Evolutionary conservation across 768 basidiomycete species (phyloP).

Genomic region (Fistulinella prunicolor): DNA sequence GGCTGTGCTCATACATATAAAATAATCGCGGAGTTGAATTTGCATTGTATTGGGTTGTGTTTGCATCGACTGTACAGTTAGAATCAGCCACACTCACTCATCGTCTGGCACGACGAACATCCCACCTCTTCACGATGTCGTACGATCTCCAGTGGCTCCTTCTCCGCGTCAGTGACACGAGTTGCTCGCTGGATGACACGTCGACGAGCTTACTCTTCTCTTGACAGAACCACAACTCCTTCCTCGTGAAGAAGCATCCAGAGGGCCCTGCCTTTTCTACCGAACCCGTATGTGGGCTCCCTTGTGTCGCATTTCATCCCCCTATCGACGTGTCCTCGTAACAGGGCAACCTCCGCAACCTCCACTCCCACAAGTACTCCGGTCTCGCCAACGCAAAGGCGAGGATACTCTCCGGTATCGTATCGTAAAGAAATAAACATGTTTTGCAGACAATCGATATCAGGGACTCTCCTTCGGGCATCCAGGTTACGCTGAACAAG

Average conservation of each 20-base stretch:
- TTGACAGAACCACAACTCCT: conserved; percentile 75
- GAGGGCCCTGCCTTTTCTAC: conserved; percentile 80
- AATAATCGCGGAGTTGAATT: too few species aligned
- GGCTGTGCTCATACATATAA: too few species aligned
- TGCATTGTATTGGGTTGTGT: conserved; percentile 21
- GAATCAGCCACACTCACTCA: conserved; percentile 30
- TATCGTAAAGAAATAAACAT: neutral
- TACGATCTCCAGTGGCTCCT: conserved; percentile 93
- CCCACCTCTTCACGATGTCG: conserved; percentile 57
- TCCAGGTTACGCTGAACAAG: conserved; percentile 67
- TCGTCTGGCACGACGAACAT: conserved; percentile 15
- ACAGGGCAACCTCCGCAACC: conserved; percentile 82
- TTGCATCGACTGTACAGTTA: conserved; percentile 33
- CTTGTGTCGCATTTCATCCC: neutral
- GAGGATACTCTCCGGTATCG: conserved; percentile 4
- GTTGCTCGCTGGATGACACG: neutral
- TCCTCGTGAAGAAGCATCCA: conserved; percentile 71
- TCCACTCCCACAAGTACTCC: conserved; percentile 92
- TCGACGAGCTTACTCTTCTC: conserved; percentile 6
- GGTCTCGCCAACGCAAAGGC: conserved; percentile 86
- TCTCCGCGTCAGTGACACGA: conserved; percentile 60
- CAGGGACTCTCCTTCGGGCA: conserved; percentile 48
- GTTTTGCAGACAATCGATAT: conserved; percentile 61
- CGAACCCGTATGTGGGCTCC: conserved; percentile 63
- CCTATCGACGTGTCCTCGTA: conserved; percentile 5